Evolutionary conservation across 768 basidiomycete genomes (phyloP), one percentile per base, ranked within the genome.

Genomic region (Boletus insuetus): DNA sequence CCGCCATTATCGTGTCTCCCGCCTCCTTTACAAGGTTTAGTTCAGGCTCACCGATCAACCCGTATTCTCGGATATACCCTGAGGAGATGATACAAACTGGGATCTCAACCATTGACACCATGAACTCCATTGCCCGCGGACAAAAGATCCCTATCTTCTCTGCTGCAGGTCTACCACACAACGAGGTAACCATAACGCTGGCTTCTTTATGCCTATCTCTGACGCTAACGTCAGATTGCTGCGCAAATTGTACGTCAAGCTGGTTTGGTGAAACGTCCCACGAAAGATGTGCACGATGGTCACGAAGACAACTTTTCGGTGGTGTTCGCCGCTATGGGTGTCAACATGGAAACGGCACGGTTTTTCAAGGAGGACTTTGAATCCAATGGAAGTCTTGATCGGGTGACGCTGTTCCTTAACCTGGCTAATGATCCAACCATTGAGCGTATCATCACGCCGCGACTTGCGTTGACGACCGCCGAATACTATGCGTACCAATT

Each of bases 11-110:
- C 22, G 42, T 53, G 20, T 46, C 54, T 24, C 29, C 8, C 47
- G 34, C 26, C 41, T 38, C 22, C 29, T 19, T 55, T 60, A 58
- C 58, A 66, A 55, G 53, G 60, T 59, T 59, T 49, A 40, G 50
- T 61, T 42, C 60, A 96, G 95, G 95, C 58, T 96, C 94, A 6
- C 97, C 97, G 42, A 99, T 98, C 76, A 99, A 96, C 73, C 94
- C 94, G 20, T 96, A 87, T 73, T 92, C 91, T 58, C 94, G 97
- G 71, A 98, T 98, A 77, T 98, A 99, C 77, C 97, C 97, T 56
- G 97, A 98, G 75, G 97, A 99, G 77, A 99, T 99, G 97, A 98
- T 99, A 60, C 97, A 99, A 74, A 99, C 97, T 35, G 97, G 97
- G 75, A 98, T 98, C 67, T 99, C 97, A 42, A 99, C 97, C 24